These are phyloP conservation scores for Candida maris DNA, from an alignment of 805 yeast species.

Conservation along the genomic window DNA sequence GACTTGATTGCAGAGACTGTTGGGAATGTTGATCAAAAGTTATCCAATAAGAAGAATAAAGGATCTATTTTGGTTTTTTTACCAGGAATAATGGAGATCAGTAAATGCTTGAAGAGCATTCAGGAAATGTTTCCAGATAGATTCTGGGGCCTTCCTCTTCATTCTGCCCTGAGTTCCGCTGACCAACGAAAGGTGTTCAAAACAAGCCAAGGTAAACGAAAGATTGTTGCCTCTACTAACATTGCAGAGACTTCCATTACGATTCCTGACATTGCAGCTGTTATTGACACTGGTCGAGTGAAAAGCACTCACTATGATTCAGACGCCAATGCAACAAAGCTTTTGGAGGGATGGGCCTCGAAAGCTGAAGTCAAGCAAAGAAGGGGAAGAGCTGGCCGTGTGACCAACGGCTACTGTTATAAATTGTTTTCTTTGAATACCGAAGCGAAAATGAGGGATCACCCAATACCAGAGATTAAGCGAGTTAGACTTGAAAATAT, in stretches of 20 bases:
- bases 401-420: conserved; percentile 75
- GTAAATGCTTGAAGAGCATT: conserved; percentile 50
- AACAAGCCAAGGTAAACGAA: conserved; percentile 56
- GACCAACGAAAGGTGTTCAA: conserved; percentile 80
- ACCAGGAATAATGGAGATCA: conserved; percentile 90
- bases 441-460: conserved; percentile 55
- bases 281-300: conserved; percentile 82
- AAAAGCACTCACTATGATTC: conserved; percentile 74
- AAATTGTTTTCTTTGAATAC: conserved; percentile 69
- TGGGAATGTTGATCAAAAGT: conserved; percentile 45
- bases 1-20: conserved; percentile 63
- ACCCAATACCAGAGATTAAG: conserved; percentile 86
- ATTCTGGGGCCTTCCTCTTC: conserved; percentile 66
- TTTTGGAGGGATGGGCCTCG: conserved; percentile 83
- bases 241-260: conserved; percentile 98
- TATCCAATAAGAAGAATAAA: conserved; percentile 37
- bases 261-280: conserved; percentile 91
- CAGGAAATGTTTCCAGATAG: conserved; percentile 5
- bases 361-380: conserved; percentile 87
- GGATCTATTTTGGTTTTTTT: conserved; percentile 84
- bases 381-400: conserved; percentile 98
- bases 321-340: conserved; percentile 59
- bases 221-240: conserved; percentile 85
- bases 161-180: conserved; percentile 77
- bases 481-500: conserved; percentile 80